Evolutionary conservation across 305 asterid species (phyloP).

Genomic region (Euphrasia arctica): DNA sequence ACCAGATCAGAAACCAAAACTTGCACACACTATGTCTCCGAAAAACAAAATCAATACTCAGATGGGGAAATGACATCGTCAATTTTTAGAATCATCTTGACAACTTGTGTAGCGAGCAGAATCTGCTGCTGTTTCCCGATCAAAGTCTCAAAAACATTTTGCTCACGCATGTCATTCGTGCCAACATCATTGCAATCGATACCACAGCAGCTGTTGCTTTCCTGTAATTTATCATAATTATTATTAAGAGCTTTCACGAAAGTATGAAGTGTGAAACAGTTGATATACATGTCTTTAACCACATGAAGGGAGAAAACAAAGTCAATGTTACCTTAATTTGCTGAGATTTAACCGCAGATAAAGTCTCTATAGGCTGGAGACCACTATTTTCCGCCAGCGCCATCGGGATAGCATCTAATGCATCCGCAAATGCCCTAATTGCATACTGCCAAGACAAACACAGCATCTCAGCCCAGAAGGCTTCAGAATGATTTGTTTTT

Average conservation of each 20-base stretch:
- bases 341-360: slow-evolving; percentile 84
- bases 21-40: slow-evolving; percentile 2
- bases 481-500: background rate
- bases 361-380: slow-evolving; percentile 87
- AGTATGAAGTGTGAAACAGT: background rate
- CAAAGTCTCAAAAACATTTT: slow-evolving; percentile 76
- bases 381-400: slow-evolving; percentile 98
- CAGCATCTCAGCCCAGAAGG: slow-evolving; percentile 17
- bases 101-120: slow-evolving; percentile 92
- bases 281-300: background rate
- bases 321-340: slow-evolving; percentile 66
- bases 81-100: slow-evolving; percentile 92
- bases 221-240: slow-evolving; percentile 29
- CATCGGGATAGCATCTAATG: slow-evolving; percentile 91
- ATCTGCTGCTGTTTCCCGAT: slow-evolving; percentile 96
- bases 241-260: background rate
- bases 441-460: slow-evolving; percentile 58
- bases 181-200: slow-evolving; percentile 88
- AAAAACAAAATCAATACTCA: slow-evolving; percentile 45
- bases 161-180: slow-evolving; percentile 88
- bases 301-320: background rate
- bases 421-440: slow-evolving; percentile 90
- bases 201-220: slow-evolving; percentile 67
- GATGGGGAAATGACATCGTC: slow-evolving; percentile 91
- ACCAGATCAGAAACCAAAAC: slow-evolving; percentile 21